Conservation (phyloP, 306 rosid genomes). For the Myrica gale region DNA sequence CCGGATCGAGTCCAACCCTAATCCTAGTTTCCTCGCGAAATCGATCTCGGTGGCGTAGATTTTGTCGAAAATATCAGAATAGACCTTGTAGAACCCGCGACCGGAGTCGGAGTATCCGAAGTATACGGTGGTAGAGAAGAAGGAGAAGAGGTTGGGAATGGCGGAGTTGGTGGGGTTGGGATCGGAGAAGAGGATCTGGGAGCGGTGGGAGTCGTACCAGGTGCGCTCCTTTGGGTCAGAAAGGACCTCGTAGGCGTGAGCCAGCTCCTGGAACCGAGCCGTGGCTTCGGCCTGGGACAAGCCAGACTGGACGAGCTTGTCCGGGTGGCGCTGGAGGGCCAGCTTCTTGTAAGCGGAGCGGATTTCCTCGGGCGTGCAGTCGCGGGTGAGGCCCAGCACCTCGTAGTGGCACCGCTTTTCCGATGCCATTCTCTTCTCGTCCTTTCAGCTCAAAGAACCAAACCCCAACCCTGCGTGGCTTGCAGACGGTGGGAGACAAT, state of each 20-base stretch:
- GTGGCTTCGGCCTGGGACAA: slow-evolving; percentile 75
- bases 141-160: slow-evolving; percentile 80
- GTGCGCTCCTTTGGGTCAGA: slow-evolving; percentile 92
- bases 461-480: no score
- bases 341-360: slow-evolving; percentile 71
- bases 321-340: slow-evolving; percentile 93
- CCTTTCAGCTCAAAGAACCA: no score
- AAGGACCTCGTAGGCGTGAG: slow-evolving; percentile 91
- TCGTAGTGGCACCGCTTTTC: slow-evolving; percentile 93
- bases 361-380: slow-evolving; percentile 69
- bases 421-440: slow-evolving; percentile 37
- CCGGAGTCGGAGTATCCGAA: slow-evolving; percentile 66
- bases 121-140: slow-evolving; percentile 76
- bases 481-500: no score
- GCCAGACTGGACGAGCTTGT: slow-evolving; percentile 83
- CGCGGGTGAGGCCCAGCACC: slow-evolving; percentile 61
- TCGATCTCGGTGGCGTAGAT: slow-evolving; percentile 68
- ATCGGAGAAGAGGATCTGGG: slow-evolving; percentile 86
- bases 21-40: slow-evolving; percentile 61
- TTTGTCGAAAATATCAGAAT: slow-evolving; percentile 57
- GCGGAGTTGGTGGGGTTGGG: slow-evolving; percentile 44
- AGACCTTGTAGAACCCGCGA: slow-evolving; percentile 73
- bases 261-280: slow-evolving; percentile 87
- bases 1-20: slow-evolving; percentile 47
- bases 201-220: slow-evolving; percentile 97